Evolutionary conservation across 83 land plant species (phyloP).

Genomic region (Picea mariana): DNA sequence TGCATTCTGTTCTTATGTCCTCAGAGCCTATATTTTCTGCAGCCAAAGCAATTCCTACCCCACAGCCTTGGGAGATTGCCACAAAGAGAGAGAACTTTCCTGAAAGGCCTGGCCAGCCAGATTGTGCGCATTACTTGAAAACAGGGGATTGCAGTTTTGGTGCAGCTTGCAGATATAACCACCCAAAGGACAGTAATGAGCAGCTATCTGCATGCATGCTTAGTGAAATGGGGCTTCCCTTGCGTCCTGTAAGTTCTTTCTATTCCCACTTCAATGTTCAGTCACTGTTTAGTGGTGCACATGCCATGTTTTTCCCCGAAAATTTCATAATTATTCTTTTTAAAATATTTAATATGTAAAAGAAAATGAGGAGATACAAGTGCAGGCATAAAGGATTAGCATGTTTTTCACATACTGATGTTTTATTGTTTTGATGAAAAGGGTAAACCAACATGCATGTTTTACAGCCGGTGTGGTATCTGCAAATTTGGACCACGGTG

Average conservation of each 20-base stretch:
- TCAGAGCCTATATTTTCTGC: neutral
- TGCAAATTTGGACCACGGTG: constrained; percentile 66
- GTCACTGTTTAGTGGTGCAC: neutral
- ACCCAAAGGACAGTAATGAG: constrained; percentile 57
- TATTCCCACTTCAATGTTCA: neutral
- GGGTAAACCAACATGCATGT: constrained; percentile 38
- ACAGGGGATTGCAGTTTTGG: constrained; percentile 86
- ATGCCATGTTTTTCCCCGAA: neutral
- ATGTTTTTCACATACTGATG: neutral
- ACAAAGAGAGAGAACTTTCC: constrained; percentile 54
- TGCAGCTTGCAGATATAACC: constrained; percentile 70
- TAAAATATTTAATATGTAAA: too few species aligned
- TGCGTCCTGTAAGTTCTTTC: constrained; percentile 35
- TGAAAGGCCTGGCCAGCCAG: constrained; percentile 77
- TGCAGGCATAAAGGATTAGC: neutral
- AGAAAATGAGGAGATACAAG: too few species aligned
- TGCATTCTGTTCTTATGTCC: neutral
- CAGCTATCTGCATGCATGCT: constrained; percentile 19
- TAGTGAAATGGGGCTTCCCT: constrained; percentile 37
- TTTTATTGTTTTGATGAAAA: constrained; percentile 21
- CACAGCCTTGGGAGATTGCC: neutral
- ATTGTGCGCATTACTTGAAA: constrained; percentile 78
- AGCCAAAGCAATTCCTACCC: neutral
- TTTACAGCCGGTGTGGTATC: constrained; percentile 48
- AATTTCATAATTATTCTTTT: neutral